Evolutionary conservation across 2,329 filamentous ascomycete genomes (phyloP).

Genomic region (Drechmeria coniospora): DNA sequence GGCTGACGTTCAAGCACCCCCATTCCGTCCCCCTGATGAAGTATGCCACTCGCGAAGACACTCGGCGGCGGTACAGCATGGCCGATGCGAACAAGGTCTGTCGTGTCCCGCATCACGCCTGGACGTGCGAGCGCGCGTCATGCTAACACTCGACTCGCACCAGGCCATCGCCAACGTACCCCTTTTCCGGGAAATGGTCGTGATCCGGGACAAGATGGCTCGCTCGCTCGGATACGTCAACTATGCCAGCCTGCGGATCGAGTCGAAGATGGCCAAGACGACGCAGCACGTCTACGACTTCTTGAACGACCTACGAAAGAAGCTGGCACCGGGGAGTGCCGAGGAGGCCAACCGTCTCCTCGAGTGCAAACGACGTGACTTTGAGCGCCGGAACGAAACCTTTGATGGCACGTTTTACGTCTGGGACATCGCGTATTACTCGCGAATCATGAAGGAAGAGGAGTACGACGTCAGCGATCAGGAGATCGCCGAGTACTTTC

Average conservation of each 20-base stretch:
- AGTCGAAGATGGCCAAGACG: conserved; percentile 76
- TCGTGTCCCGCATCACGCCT: neutral
- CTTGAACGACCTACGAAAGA: conserved; percentile 50
- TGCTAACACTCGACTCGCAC: neutral
- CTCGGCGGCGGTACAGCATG: conserved; percentile 53
- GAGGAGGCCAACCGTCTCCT: conserved; percentile 58
- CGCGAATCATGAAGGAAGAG: conserved; percentile 64
- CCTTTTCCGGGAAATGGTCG: conserved; percentile 59
- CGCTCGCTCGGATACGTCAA: conserved; percentile 62
- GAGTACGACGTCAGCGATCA: conserved; percentile 69
- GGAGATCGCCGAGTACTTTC: conserved; percentile 73
- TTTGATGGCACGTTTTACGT: conserved; percentile 62
- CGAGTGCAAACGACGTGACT: conserved; percentile 57
- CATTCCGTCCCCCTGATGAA: conserved; percentile 66
- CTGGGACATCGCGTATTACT: conserved; percentile 72
- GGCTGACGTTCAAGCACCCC: conserved; percentile 70
- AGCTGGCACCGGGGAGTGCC: conserved; percentile 51
- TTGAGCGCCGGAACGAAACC: conserved; percentile 39
- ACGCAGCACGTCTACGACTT: conserved; percentile 59
- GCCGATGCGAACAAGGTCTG: conserved; percentile 63
- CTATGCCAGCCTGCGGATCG: conserved; percentile 61
- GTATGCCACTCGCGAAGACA: conserved; percentile 56
- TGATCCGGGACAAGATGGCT: conserved; percentile 64
- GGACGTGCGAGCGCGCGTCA: neutral
- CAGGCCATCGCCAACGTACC: conserved; percentile 53